These are phyloP conservation scores for Pilasporangium apinafurcum DNA, from an alignment of 352 stramenopile species.

Conservation along the genomic window DNA sequence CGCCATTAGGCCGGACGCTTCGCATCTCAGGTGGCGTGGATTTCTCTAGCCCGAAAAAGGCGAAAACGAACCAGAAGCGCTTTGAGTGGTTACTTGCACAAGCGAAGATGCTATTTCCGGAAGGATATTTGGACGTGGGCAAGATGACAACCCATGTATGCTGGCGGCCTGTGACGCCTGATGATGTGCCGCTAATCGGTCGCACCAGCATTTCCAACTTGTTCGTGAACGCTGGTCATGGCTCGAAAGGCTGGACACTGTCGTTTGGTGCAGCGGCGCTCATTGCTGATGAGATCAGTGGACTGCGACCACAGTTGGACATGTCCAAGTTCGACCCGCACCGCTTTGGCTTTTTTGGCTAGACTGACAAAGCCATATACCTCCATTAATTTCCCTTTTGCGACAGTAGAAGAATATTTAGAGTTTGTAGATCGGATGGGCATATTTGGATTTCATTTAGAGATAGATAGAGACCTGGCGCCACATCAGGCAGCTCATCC, in stretches of 20 bases:
- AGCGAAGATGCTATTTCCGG: slow-evolving; percentile 72
- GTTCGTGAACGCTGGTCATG: slow-evolving; percentile 81
- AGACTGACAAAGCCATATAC: slow-evolving; percentile 1
- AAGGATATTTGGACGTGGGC: slow-evolving; percentile 70
- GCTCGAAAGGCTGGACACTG: slow-evolving; percentile 82
- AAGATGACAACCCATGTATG: slow-evolving; percentile 81
- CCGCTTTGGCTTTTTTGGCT: slow-evolving; percentile 72
- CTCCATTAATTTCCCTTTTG: no score
- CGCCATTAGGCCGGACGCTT: slow-evolving; percentile 59
- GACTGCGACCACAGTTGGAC: slow-evolving; percentile 67
- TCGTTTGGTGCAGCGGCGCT: slow-evolving; percentile 74
- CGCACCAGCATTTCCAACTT: slow-evolving; percentile 77
- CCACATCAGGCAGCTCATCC: no score
- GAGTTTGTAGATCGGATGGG: no score
- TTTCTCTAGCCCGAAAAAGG: slow-evolving; percentile 70
- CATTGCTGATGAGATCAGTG: slow-evolving; percentile 78
- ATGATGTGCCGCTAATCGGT: slow-evolving; percentile 79
- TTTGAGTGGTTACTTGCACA: slow-evolving; percentile 77
- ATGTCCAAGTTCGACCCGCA: slow-evolving; percentile 79
- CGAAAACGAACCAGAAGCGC: slow-evolving; percentile 43
- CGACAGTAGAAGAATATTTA: no score
- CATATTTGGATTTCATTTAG: neutral
- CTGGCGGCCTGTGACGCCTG: slow-evolving; percentile 75
- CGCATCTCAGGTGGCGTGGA: slow-evolving; percentile 79
- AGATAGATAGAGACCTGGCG: neutral